These are phyloP conservation scores for Fusarium poae DNA, from an alignment of 2,329 filamentous ascomycete species.

Conservation along the genomic window DNA sequence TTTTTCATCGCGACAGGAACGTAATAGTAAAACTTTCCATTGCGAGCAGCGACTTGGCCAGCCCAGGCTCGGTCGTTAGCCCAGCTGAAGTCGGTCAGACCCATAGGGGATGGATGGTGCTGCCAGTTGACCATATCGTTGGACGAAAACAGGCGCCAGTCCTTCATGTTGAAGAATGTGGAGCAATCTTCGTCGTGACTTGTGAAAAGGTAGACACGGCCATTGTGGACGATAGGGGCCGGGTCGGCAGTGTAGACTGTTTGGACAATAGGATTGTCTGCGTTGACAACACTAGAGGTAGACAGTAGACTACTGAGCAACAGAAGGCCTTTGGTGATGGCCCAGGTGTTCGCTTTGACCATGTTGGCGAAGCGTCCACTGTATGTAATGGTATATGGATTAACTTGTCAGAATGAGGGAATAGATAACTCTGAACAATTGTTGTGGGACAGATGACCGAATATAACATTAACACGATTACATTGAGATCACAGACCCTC, in stretches of 20 bases:
- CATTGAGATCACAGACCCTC: background rate
- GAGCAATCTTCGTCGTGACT: constrained; percentile 53
- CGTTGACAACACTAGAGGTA: background rate
- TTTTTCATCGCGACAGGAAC: constrained; percentile 51
- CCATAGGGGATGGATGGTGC: constrained; percentile 50
- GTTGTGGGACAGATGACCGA: background rate
- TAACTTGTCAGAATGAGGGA: too few relatives aligned
- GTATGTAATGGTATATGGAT: background rate
- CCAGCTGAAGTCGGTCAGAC: constrained; percentile 53
- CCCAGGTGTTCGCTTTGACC: background rate
- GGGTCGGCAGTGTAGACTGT: constrained; percentile 56
- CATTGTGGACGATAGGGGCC: constrained; percentile 54
- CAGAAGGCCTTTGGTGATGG: background rate
- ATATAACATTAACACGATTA: background rate
- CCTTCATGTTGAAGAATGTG: constrained; percentile 54
- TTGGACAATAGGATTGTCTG: constrained; percentile 21
- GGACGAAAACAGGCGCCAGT: constrained; percentile 55
- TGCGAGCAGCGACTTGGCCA: constrained; percentile 52
- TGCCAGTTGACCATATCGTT: constrained; percentile 52
- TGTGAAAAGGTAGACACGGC: constrained; percentile 55
- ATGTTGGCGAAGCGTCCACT: background rate
- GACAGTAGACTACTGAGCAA: background rate
- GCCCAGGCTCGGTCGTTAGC: constrained; percentile 54
- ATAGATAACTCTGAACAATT: background rate
- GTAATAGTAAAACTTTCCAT: constrained; percentile 56